Percentiles rank a stretch among this genome's conserved stretches.
These are phyloP conservation scores for Hanseniaspora singularis DNA, from an alignment of 805 yeast species.

Conservation along the genomic window DNA sequence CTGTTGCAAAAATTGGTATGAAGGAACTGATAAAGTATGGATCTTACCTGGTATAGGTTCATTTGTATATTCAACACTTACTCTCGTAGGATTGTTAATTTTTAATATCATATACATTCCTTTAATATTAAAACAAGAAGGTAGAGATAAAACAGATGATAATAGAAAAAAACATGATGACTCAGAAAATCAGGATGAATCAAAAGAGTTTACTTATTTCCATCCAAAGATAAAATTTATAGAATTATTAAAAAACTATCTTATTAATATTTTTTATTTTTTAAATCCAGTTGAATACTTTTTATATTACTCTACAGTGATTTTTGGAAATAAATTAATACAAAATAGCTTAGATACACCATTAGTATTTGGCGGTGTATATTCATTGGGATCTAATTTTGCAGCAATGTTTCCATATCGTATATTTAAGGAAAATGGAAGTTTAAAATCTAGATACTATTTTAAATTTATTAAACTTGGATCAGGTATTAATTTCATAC, in stretches of 20 bases:
- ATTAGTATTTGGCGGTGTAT: not conserved
- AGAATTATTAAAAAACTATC: no score
- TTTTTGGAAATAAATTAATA: no score
- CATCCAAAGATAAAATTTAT: not conserved
- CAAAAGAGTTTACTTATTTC: no score
- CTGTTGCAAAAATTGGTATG: conserved; percentile 9
- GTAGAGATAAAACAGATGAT: no score
- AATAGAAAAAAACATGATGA: no score
- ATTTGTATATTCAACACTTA: not conserved
- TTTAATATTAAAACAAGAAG: no score
- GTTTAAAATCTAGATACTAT: not conserved
- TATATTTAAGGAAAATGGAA: no score
- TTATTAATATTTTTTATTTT: not conserved
- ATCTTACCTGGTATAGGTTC: not conserved
- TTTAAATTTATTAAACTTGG: not conserved
- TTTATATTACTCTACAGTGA: not conserved
- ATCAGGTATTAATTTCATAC: not conserved
- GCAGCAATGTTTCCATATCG: not conserved
- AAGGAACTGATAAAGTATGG: conserved; percentile 1
- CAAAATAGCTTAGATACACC: no score
- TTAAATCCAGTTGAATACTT: not conserved
- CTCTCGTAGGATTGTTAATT: not conserved
- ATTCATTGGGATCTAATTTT: not conserved
- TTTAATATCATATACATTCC: not conserved
- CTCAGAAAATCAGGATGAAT: no score